Evolutionary conservation across 176 grass and related monocot species (phyloP), one percentile per base, ranked within the genome.

Genomic region (Triticum monococcum): DNA sequence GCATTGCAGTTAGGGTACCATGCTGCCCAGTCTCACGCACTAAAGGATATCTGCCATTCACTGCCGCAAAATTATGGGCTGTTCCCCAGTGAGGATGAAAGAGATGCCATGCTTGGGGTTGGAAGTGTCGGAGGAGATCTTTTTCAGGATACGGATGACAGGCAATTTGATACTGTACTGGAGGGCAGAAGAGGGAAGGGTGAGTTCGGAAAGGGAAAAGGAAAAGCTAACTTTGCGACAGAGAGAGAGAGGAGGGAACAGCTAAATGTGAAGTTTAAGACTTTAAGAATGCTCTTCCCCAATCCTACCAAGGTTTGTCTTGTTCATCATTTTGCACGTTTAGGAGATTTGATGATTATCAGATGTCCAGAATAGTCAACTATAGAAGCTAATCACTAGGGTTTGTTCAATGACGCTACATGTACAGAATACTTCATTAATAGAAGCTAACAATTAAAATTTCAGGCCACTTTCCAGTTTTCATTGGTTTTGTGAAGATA

Each of bases 181-280:
- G 91, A 90, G 79, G 28, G 87, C 30, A 92, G 79, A 67, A 84
- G 84, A 76, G 84, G 81, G 20, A 95, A 91, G 68, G 73, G 75
- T 77, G 76, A 86, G 80, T 79, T 88, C 4, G 38, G 71, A 4
- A 95, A 89, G 80, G 87, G 89, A 2, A 91, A 91, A 80, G 95
- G 73, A 30, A 97, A 95, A 85, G 71, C 86, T 25, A 97, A 88
- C 62, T 97, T 93, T 40, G 95, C 95, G 64, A 95, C 95, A 17
- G 95, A 97, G 89, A 91, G 91, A 61, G 92, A 97, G 83, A 93
- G 95, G 83, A 83, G 95, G 77, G 95, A 95, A 50, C 95, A 97
- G 86, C 84, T 95, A 81, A 97, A 97, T 89, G 95, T 95, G 86
- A 97, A 97, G 73, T 97, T 87, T 76, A 82, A 68, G 60, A 90